Evolutionary conservation across 2,329 filamentous ascomycete genomes (phyloP), one percentile per base, ranked within the genome.

Genomic region (Aspergillus chevalieri): DNA sequence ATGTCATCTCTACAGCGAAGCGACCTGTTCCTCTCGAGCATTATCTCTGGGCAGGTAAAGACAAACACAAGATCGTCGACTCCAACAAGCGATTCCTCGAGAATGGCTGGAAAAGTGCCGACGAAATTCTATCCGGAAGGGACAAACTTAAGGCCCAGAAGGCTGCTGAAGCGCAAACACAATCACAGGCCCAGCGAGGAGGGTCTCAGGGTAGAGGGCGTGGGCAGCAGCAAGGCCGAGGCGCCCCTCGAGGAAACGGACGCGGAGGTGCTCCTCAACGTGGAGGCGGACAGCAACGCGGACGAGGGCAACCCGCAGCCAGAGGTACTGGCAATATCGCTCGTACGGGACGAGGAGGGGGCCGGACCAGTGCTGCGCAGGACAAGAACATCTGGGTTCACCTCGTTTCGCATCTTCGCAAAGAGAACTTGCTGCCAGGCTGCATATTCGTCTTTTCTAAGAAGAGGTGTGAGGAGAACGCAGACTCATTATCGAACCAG

Each of bases 381-480:
- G 93, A 98, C 71, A 91, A 90, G 66, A 97, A 91, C 54, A 79
- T 96, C 6, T 98, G 93, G 93, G 92, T 97, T 33, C 89, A 96
- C 63, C 80, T 98, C 36, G 90, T 98, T 2, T 89, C 95, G 62
- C 90, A 89, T 69, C 77, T 98, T 47, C 88, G 85, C 61, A 95
- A 95, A 68, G 83, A 90, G 47, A 89, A 83, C 44, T 78, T 98
- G 3, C 80, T 98, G 3, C 93, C 93, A 0, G 89, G 87, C 7
- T 97, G 92, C 67, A 95, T 98, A 57, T 98, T 98, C 65, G 92
- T 98, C 49, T 98, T 98, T 70, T 98, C 93, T 2, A 98, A 97
- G 74, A 95, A 93, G 70, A 80, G 93, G 47, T 97, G 93, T 62
- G 93, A 98, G 68, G 90, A 97, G 65, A 98, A 97, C 66, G 93